These are phyloP conservation scores for Raphanus sativus DNA, from an alignment of 345 rosid species.

Conservation along the genomic window DNA sequence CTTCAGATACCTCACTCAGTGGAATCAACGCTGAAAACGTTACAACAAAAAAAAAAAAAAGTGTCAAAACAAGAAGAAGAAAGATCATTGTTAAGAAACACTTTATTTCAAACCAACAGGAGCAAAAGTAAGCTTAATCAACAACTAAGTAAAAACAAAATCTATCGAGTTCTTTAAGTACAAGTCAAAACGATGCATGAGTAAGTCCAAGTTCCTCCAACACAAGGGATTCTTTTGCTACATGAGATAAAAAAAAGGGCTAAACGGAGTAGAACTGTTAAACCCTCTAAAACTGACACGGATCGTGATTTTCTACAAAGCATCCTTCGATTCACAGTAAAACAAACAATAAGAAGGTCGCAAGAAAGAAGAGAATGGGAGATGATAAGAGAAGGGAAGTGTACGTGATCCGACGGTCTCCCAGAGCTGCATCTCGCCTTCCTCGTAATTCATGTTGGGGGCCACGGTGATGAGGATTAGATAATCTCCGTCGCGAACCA, in stretches of 20 bases:
- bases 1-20: conserved; percentile 57
- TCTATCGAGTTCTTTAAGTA: too few relatives aligned
- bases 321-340: too few relatives aligned
- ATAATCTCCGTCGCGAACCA: conserved; percentile 74
- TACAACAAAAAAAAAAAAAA: background rate
- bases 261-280: background rate
- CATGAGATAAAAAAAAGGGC: too few relatives aligned
- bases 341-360: too few relatives aligned
- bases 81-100: background rate
- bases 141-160: too few relatives aligned
- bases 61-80: background rate
- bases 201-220: background rate
- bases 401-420: conserved; percentile 81
- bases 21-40: conserved; percentile 70
- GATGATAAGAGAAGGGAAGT: background rate
- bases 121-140: too few relatives aligned
- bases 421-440: conserved; percentile 96
- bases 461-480: conserved; percentile 63
- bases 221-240: too few relatives aligned
- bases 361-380: background rate
- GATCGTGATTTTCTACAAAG: too few relatives aligned
- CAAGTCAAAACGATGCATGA: conserved; percentile 20
- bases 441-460: conserved; percentile 60
- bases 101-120: too few relatives aligned
- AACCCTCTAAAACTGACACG: background rate